Percentiles rank a stretch among this genome's conserved stretches.
Conservation (phyloP, 768 basidiomycete species). For the Mycena polygramma region DNA sequence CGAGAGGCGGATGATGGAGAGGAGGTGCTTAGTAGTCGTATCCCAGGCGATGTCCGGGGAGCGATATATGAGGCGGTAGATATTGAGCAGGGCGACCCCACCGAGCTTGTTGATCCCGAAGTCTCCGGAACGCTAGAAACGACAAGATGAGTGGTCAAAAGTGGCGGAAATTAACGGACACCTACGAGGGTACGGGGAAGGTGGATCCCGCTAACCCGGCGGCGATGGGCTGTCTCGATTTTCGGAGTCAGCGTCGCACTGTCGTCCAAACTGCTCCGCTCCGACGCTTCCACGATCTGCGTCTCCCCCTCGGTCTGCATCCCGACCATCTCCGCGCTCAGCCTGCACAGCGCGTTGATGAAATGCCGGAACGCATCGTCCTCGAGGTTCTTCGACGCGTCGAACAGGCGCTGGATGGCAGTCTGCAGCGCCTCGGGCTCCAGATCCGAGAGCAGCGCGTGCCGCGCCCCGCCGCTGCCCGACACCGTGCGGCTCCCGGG, state of each 20-base stretch:
- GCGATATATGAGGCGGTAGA: conserved; percentile 89
- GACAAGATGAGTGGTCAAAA: conserved; percentile 12
- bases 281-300: conserved; percentile 47
- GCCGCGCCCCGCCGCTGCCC: conserved; percentile 52
- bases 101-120: conserved; percentile 94
- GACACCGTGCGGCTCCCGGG: conserved; percentile 56
- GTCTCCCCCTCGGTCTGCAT: conserved; percentile 73
- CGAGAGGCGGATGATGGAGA: conserved; percentile 78
- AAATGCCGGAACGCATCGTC: conserved; percentile 88
- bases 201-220: conserved; percentile 91
- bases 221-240: conserved; percentile 63
- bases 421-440: conserved; percentile 81
- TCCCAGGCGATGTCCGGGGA: conserved; percentile 89
- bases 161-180: neutral
- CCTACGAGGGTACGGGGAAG: conserved; percentile 82
- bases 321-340: conserved; percentile 94
- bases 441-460: conserved; percentile 78
- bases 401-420: conserved; percentile 88
- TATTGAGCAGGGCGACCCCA: conserved; percentile 83
- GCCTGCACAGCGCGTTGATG: conserved; percentile 78
- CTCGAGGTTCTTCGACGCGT: conserved; percentile 86
- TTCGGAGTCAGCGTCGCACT: conserved; percentile 55
- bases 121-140: conserved; percentile 82
- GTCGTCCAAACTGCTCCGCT: conserved; percentile 56
- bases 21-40: conserved; percentile 81